Evolutionary conservation across 805 yeast genomes (phyloP).

Genomic region (Starmerella potacharoeniae): DNA sequence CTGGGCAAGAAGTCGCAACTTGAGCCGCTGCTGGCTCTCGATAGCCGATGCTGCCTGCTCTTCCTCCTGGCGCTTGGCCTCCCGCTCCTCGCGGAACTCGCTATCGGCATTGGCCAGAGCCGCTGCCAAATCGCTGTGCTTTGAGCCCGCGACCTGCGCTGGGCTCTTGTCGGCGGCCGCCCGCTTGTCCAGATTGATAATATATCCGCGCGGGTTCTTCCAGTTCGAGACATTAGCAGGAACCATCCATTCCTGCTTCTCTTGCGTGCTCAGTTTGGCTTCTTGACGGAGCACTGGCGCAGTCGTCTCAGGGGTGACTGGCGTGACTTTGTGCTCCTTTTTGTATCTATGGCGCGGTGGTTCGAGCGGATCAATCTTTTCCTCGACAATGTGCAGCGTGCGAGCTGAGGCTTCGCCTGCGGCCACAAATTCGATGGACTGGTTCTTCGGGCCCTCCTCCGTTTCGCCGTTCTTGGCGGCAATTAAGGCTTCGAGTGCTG

Average conservation of each 20-base stretch:
- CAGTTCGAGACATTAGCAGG: constrained; percentile 90
- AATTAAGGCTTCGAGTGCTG: constrained; percentile 44
- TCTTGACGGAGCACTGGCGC: constrained; percentile 47
- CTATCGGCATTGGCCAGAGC: constrained; percentile 64
- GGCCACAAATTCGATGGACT: constrained; percentile 38
- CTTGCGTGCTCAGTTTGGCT: constrained; percentile 51
- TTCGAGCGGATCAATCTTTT: constrained; percentile 69
- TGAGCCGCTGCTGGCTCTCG: constrained; percentile 32
- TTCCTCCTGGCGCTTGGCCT: constrained; percentile 27
- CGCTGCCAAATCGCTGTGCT: constrained; percentile 51
- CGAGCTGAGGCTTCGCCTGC: constrained; percentile 30
- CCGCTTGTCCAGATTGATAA: constrained; percentile 70
- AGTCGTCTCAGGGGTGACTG: background rate
- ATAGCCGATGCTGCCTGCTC: background rate
- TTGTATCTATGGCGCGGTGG: constrained; percentile 68
- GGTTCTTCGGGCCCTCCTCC: constrained; percentile 7
- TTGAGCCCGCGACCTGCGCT: constrained; percentile 34
- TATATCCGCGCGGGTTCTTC: constrained; percentile 87
- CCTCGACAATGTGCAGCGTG: constrained; percentile 53
- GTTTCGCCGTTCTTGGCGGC: background rate
- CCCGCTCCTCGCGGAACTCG: constrained; percentile 38
- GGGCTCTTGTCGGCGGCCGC: constrained; percentile 35
- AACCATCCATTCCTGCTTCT: constrained; percentile 69
- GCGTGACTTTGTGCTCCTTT: constrained; percentile 1
- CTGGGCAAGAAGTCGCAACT: constrained; percentile 30